Percentiles rank a stretch among this genome's conserved stretches.
These are phyloP conservation scores for Oxytropis ochrocephala DNA, from an alignment of 306 rosid genomes.

Conservation along the genomic window DNA sequence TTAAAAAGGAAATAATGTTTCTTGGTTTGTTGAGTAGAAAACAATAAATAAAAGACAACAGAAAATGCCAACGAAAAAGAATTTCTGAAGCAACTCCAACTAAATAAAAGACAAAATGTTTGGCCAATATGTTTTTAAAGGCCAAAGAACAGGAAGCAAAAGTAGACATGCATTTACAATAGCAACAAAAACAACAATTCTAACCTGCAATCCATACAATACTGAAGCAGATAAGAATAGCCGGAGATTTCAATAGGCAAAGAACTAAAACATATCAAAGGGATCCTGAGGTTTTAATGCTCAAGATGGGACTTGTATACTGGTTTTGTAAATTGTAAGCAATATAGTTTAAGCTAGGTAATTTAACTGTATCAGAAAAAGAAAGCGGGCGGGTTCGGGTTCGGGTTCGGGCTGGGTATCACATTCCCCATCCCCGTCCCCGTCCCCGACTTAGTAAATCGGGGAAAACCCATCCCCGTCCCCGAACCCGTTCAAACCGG, in stretches of 20 bases:
- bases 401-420: too few relatives aligned
- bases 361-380: too few relatives aligned
- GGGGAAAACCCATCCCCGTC: too few relatives aligned
- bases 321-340: background rate
- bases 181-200: background rate
- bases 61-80: background rate
- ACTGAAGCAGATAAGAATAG: background rate
- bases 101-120: background rate
- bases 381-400: too few relatives aligned
- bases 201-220: constrained; percentile 7
- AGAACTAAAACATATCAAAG: background rate
- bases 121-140: background rate
- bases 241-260: constrained; percentile 1
- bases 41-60: constrained; percentile 3
- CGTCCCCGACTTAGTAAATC: too few relatives aligned
- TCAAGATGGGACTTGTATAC: background rate
- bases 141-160: background rate
- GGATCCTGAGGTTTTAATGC: constrained; percentile 5
- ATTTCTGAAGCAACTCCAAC: background rate
- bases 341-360: background rate
- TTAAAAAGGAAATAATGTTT: too few relatives aligned
- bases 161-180: background rate
- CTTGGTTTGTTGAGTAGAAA: constrained; percentile 45
- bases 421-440: too few relatives aligned
- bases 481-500: too few relatives aligned